A percentile compares a stretch with the other conserved stretches of the same genome.
These are phyloP conservation scores for Fusarium poae DNA, from an alignment of 2,329 filamentous ascomycete genomes.

Conservation along the genomic window DNA sequence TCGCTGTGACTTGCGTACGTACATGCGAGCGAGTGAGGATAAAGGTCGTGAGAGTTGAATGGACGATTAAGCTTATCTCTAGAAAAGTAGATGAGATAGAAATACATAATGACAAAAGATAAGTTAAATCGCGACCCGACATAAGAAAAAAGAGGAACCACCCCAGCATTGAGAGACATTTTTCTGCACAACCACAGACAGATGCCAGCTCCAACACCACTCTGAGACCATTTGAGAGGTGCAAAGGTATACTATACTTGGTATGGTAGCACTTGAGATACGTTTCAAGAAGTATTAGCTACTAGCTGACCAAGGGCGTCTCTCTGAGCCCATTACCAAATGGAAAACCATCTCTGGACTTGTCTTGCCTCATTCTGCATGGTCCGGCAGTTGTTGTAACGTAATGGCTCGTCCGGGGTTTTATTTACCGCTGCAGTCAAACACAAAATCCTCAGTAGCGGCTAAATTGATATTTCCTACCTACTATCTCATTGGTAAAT, in stretches of 20 bases:
- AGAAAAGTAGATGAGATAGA: conserved; percentile 51
- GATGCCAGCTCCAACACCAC: conserved; percentile 35
- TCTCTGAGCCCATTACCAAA: conserved; percentile 50
- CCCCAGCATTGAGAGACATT: conserved; percentile 35
- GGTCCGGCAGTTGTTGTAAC: conserved; percentile 50
- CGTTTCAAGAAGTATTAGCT: conserved; percentile 31
- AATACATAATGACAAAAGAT: conserved; percentile 58
- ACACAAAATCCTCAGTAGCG: conserved; percentile 17
- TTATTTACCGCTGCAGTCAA: conserved; percentile 34
- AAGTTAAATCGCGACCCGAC: conserved; percentile 34
- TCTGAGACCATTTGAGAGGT: conserved; percentile 5
- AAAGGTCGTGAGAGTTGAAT: conserved; percentile 29
- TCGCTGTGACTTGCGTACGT: conserved; percentile 20
- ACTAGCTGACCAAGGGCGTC: conserved; percentile 42
- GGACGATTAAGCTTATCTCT: conserved; percentile 51
- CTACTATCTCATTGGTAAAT: conserved; percentile 34
- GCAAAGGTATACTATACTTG: conserved; percentile 27
- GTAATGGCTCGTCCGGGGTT: conserved; percentile 49
- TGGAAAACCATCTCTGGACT: conserved; percentile 44
- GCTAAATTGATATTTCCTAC: conserved; percentile 46
- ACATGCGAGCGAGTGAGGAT: conserved; percentile 36
- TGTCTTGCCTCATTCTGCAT: conserved; percentile 51
- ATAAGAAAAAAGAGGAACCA: conserved; percentile 38
- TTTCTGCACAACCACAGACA: conserved; percentile 37
- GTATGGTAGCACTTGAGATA: too few relatives aligned